Base-by-base conservation (phyloP, 768 basidiomycete species). In the Symmetrospora coprosmae region DNA sequence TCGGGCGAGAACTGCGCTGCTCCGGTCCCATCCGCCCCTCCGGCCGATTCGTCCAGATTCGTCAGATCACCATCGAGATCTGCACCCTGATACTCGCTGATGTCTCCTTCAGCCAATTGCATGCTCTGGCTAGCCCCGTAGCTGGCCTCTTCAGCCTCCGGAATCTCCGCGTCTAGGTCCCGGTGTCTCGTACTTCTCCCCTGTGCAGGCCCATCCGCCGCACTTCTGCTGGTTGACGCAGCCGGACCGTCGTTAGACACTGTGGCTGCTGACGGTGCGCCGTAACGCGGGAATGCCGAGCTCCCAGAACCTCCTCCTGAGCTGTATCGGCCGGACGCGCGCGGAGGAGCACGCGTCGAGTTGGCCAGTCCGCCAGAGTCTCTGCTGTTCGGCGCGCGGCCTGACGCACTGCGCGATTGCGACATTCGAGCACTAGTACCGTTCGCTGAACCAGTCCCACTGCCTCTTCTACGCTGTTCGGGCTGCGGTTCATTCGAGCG, bases 141-240 rank as follows among this genome's bases (percentile, higher is more conserved):
- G 17, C 27, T 34, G n/a, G n/a, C 30, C 28, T 27, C 55, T 6
- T 39, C 38, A 6, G 55, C 55, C 14, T 63, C 62, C 19, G 58
- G 40, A 38, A 63, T 63, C 14, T 63, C 62, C 25, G 52, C 62
- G 27, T 63, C 62, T 14, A 63, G 43, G 34, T 63, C 62, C 5
- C 58, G 8, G 17, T 28, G 31, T 47, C 37, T 56, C 11, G 21
- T 49, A 13, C 33, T 38, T 14, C n/a, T 23, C 17, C 25, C 50
- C 4, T 31, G 17, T 7, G 25, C 27, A 38, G 40, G 41, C 11
- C 28, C 51, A 14, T 21, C 35, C 4, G 60, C 34, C 5, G 25
- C 50, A 25, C 31, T 40, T 53, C 51, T 46, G 43, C 43, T 46
- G n/a, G n/a, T n/a, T n/a, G 43, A 9, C 13, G 43, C 43, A 17